Evolutionary conservation across 257 asterid species (phyloP), one percentile per base, ranked within the genome.

Genomic region (Nicotiana paniculata): DNA sequence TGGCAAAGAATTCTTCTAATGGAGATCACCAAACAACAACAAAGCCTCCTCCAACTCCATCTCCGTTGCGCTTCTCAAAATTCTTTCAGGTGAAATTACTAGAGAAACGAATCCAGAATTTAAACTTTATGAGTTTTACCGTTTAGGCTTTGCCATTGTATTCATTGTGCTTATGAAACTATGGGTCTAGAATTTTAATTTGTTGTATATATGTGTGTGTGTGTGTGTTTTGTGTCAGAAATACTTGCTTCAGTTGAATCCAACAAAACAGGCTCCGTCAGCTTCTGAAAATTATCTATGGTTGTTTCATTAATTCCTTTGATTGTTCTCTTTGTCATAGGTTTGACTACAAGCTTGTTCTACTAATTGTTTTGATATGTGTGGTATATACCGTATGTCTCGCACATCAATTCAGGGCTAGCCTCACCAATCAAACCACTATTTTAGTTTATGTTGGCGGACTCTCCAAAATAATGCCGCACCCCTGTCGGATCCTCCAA

Each of bases 31-130:
- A 85, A 57, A 84, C 82, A 43, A 85, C 65, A 18, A 63, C 69
- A 8, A 92, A 92, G 87, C 87, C 93, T 21, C 97, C 97, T 70
- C 97, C 97, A 11, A 93, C 87, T 80, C 97, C 97, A 72, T 92
- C 97, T 3, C 97, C 97, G 0, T 81, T 92, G 88, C 85, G 97
- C 61, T 91, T 85, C 81, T 93, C 97, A 3, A 92, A 88, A 82
- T 92, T 92, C 74, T 91, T 92, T 53, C 84, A 90, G 91, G 95
- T 91, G 86, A 75, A 39, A 4, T 3, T 28, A 28, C 30, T 28
- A 1, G 30, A 28, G 30, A 28, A 0, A 28, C 30, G 30, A 28
- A 28, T 28, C 30, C 30, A 28, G 30, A 28, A 28, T 28, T 28
- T 28, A 28, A 28, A 28, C 30, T 28, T 28, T 28, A 28, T 28